Percentiles rank a stretch among this genome's conserved stretches.
Conservation (phyloP, 495 filamentous ascomycete species). For the Neurospora cerealis region DNA sequence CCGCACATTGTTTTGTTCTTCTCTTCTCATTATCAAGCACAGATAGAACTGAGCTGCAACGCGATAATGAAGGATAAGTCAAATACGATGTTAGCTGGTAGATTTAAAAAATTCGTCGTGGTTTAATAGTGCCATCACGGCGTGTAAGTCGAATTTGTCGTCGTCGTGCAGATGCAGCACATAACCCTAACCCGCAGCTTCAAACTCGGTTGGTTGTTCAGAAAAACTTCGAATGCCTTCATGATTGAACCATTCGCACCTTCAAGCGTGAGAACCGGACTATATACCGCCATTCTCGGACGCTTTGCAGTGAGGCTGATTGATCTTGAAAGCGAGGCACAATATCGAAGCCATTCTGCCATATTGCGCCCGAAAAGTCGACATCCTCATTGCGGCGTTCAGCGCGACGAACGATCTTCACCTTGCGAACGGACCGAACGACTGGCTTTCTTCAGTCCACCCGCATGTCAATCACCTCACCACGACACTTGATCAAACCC, state of each 20-base stretch:
- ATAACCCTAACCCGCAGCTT: neutral
- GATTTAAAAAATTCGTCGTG: neutral
- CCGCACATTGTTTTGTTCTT: neutral
- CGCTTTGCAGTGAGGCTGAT: neutral
- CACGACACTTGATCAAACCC: neutral
- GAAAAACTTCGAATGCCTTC: neutral
- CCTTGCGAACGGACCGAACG: neutral
- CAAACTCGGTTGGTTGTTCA: neutral
- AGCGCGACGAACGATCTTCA: neutral
- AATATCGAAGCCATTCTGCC: neutral
- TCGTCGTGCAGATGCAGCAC: neutral
- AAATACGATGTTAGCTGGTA: neutral
- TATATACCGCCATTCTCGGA: neutral
- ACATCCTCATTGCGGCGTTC: neutral
- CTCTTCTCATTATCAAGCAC: neutral
- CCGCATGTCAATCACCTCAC: neutral
- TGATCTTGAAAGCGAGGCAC: neutral
- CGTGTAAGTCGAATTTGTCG: neutral
- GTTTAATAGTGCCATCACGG: neutral
- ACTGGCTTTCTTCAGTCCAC: neutral
- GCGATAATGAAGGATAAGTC: neutral
- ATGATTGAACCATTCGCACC: neutral
- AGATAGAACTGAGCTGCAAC: neutral
- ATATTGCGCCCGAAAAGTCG: neutral
- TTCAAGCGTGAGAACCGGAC: neutral